Conservation (phyloP, 2,329 filamentous ascomycete species). For the Cladosporium sp. region DNA sequence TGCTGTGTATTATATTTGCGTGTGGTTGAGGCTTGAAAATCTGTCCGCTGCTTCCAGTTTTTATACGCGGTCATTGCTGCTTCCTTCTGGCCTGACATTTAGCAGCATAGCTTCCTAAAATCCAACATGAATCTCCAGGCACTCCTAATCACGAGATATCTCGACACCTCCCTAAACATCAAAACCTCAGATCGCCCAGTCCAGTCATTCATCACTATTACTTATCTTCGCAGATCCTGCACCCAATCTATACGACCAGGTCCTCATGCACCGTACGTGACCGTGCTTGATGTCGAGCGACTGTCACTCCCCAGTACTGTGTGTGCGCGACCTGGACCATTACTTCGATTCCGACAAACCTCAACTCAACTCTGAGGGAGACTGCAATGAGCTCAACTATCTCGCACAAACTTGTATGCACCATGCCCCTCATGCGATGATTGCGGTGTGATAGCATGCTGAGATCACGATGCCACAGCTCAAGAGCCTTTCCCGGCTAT, state of each 20-base stretch:
- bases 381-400: neutral
- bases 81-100: neutral
- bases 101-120: neutral
- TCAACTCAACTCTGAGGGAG: neutral
- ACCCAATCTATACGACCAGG: neutral
- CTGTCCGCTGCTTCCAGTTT: neutral
- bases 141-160: neutral
- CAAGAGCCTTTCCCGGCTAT: constrained; percentile 17
- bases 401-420: neutral
- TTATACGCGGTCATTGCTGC: neutral
- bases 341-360: neutral
- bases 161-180: neutral
- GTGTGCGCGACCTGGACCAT: constrained; percentile 7
- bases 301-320: constrained; percentile 11
- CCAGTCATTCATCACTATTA: neutral
- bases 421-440: too few relatives aligned
- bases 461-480: neutral
- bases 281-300: constrained; percentile 14
- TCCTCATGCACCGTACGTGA: neutral
- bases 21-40: constrained; percentile 8
- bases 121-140: neutral
- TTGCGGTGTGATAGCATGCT: neutral
- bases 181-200: neutral
- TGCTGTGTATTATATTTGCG: constrained; percentile 20
- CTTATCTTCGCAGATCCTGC: neutral